Conservation (phyloP, 2,329 filamentous ascomycete species). For the Cladosporium oxysporum region DNA sequence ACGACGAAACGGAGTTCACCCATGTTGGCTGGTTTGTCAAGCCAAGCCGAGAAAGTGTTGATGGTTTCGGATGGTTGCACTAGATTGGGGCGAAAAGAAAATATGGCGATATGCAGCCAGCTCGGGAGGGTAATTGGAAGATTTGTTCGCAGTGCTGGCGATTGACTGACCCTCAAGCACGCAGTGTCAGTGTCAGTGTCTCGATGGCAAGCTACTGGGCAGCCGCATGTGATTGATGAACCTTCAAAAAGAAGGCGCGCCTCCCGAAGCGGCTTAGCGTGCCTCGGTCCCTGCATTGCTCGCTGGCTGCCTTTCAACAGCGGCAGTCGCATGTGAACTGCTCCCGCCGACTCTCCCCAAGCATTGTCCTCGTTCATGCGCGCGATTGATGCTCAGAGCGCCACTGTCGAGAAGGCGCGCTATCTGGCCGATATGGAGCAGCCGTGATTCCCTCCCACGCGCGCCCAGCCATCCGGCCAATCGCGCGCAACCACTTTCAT, state of each 20-base stretch:
- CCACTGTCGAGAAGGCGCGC: constrained; percentile 21
- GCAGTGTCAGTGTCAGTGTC: too few relatives aligned
- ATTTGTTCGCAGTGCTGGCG: background rate
- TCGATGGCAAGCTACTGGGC: background rate
- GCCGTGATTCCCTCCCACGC: constrained; percentile 15
- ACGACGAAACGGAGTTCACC: constrained; percentile 48
- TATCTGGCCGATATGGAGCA: constrained; percentile 19
- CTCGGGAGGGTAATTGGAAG: background rate
- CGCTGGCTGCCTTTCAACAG: background rate
- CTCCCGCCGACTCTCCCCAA: background rate
- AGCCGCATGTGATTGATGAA: constrained; percentile 5
- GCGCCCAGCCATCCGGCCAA: constrained; percentile 15
- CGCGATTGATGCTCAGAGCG: constrained; percentile 30
- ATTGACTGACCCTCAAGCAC: background rate
- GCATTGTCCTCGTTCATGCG: constrained; percentile 20
- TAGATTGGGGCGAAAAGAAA: background rate
- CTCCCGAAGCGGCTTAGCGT: constrained; percentile 3
- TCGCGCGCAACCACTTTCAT: constrained; percentile 13
- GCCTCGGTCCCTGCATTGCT: background rate
- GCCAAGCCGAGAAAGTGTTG: background rate
- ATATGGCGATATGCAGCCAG: background rate
- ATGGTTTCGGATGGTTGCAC: background rate
- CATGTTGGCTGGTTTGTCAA: background rate
- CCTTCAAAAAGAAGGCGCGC: constrained; percentile 9
- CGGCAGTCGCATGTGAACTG: background rate